These are phyloP conservation scores for Secale cereale DNA, from an alignment of 176 grass and related monocot species.

Conservation along the genomic window DNA sequence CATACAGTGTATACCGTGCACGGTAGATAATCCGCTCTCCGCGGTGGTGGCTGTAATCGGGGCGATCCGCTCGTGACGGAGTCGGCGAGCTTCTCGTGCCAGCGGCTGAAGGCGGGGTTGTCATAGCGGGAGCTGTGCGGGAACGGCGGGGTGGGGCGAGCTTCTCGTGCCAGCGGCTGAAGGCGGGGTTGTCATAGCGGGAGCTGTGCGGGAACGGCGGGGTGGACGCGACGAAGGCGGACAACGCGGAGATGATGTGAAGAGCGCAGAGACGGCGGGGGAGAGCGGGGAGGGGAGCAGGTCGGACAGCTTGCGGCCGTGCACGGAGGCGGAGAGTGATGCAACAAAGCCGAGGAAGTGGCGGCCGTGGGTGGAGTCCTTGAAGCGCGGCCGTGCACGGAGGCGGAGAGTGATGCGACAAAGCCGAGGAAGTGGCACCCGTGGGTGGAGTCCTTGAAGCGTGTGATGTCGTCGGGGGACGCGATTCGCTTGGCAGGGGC, in stretches of 20 bases:
- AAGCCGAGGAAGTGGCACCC: slow-evolving; percentile 82
- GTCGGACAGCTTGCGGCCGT: slow-evolving; percentile 76
- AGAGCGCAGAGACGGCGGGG: slow-evolving; percentile 43
- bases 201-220: slow-evolving; percentile 62
- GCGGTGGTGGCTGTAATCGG: slow-evolving; percentile 38
- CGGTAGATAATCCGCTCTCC: no score
- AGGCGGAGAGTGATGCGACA: slow-evolving; percentile 70
- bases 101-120: slow-evolving; percentile 81
- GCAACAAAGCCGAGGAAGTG: slow-evolving; percentile 85
- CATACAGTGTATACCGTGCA: no score
- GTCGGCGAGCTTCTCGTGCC: slow-evolving; percentile 65
- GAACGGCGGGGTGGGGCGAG: slow-evolving; percentile 62
- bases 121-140: slow-evolving; percentile 77
- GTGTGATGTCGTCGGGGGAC: slow-evolving; percentile 51
- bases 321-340: slow-evolving; percentile 67
- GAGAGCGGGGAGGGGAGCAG: slow-evolving; percentile 46
- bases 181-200: slow-evolving; percentile 91
- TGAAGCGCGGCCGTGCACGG: slow-evolving; percentile 62
- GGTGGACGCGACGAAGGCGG: slow-evolving; percentile 51
- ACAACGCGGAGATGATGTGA: slow-evolving; percentile 54
- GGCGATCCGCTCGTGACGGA: slow-evolving; percentile 41
- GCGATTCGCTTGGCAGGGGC: slow-evolving; percentile 59
- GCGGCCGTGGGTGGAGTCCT: slow-evolving; percentile 58
- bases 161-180: slow-evolving; percentile 78
- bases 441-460: slow-evolving; percentile 62